phyloP scores from a whole-genome alignment of 2,329 filamentous ascomycete genomes.

The Cytospora mali region DNA sequence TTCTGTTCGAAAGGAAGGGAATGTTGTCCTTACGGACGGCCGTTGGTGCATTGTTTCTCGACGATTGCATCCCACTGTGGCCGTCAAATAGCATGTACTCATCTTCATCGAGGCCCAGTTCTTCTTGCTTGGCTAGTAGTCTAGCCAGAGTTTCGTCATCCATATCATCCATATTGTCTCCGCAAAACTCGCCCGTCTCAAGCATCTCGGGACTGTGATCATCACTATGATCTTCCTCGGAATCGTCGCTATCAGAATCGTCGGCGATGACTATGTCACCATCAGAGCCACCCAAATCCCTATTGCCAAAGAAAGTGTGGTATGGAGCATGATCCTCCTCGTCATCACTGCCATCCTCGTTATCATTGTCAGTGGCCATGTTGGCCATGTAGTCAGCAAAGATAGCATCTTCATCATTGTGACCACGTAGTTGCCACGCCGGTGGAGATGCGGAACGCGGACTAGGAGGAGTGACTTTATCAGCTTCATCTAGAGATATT shows the following conservation, averaged over 20 bases:
- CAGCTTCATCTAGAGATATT: slow-evolving; percentile 14
- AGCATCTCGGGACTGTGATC: slow-evolving; percentile 36
- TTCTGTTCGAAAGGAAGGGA: background rate
- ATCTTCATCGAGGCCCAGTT: slow-evolving; percentile 62
- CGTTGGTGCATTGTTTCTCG: slow-evolving; percentile 8
- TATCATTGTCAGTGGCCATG: slow-evolving; percentile 50
- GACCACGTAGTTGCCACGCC: slow-evolving; percentile 28
- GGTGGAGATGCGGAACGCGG: slow-evolving; percentile 14
- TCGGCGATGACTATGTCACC: slow-evolving; percentile 44
- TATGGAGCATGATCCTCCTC: slow-evolving; percentile 32
- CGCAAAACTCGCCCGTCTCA: slow-evolving; percentile 35
- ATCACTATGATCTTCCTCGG: slow-evolving; percentile 38
- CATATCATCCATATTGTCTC: slow-evolving; percentile 46
- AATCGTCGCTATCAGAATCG: slow-evolving; percentile 45
- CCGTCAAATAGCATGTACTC: slow-evolving; percentile 56
- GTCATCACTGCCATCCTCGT: slow-evolving; percentile 33
- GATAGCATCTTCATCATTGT: slow-evolving; percentile 52
- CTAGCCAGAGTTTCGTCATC: slow-evolving; percentile 66
- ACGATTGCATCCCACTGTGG: slow-evolving; percentile 8
- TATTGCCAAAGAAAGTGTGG: slow-evolving; percentile 35
- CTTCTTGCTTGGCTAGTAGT: slow-evolving; percentile 62
- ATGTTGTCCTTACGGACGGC: background rate
- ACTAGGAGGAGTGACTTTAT: slow-evolving; percentile 3
- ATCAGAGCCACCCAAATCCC: slow-evolving; percentile 49
- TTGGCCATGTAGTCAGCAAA: slow-evolving; percentile 74